These are phyloP conservation scores for Citrus sp. DNA, from an alignment of 345 rosid species.

Conservation along the genomic window DNA sequence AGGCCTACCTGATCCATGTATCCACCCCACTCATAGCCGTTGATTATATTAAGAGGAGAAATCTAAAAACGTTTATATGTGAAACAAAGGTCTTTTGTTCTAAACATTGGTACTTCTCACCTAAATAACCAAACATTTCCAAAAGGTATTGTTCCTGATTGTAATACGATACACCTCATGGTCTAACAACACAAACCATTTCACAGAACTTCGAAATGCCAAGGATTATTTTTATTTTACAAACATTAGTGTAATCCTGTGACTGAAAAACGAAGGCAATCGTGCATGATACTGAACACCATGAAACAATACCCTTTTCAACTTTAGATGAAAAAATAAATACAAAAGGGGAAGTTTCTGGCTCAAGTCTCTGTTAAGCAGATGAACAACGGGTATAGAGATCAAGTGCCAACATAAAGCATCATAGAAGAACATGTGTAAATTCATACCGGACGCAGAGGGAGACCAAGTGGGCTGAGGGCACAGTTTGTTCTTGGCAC, in stretches of 20 bases:
- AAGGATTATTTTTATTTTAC: conserved; percentile 1
- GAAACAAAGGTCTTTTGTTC: background rate
- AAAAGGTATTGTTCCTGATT: background rate
- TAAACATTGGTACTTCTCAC: background rate
- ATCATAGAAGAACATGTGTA: conserved; percentile 4
- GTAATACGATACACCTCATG: background rate
- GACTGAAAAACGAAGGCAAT: background rate
- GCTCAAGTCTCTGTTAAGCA: background rate
- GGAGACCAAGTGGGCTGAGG: conserved; percentile 87
- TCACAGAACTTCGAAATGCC: background rate
- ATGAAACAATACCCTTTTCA: background rate
- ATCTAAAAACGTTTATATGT: background rate
- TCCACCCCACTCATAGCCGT: background rate
- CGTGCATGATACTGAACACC: background rate
- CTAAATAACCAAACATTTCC: background rate
- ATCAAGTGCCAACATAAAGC: background rate
- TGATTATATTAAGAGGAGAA: background rate
- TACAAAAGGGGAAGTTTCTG: background rate
- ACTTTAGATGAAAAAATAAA: background rate
- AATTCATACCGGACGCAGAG: conserved; percentile 70
- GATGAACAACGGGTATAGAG: background rate
- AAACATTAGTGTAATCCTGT: background rate
- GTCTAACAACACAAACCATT: background rate
- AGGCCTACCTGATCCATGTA: background rate
- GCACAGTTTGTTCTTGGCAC: conserved; percentile 52